Evolutionary conservation across 768 basidiomycete genomes (phyloP), one percentile per base, ranked within the genome.

Genomic region (Cystobasidium ongulense): DNA sequence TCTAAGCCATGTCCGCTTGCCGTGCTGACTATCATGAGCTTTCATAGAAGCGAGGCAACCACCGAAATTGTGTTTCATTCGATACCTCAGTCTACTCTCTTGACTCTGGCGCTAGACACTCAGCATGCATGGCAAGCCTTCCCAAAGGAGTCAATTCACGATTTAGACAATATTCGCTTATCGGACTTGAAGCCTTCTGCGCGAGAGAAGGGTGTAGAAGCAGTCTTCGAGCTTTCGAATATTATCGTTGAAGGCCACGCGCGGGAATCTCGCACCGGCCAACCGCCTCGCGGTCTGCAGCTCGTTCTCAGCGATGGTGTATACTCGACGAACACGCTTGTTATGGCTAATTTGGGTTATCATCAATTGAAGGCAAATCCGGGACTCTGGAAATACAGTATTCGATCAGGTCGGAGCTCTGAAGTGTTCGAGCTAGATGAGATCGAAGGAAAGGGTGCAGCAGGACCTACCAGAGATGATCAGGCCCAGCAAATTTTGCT

Each of bases 191-290:
- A 86, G 0, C 82, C 84, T 0, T 83, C 85, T 50, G 88, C 89
- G 53, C 82, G 84, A 18, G 75, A 74, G 0, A 72, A 75, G 1
- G 87, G 88, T 4, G 83, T 94, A 1, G 86, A 90, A 52, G 90
- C 90, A 0, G 82, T 90, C 57, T 96, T 93, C 82, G 87, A 88
- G 63, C 87, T 98, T 5, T 92, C 97, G 78, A 89, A 92, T 76
- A 85, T 99, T 25, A 87, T 98, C 62, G 86, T 97, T 53, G 95
- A 97, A 80, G 96, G 96, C 1, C 95, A 98, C 77, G 92, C 92
- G 0, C 87, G 92, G 11, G 94, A 98, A 74, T 78, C 82, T 4
- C 78, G 78, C 18, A 85, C 86, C 1, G 85, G 86, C 50, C 82
- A 83, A 5, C 89, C 93, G 2, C 92, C 96, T 0, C 87, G 94